Conservation (phyloP, 306 rosid genomes). For the Castanopsis chinensis region DNA sequence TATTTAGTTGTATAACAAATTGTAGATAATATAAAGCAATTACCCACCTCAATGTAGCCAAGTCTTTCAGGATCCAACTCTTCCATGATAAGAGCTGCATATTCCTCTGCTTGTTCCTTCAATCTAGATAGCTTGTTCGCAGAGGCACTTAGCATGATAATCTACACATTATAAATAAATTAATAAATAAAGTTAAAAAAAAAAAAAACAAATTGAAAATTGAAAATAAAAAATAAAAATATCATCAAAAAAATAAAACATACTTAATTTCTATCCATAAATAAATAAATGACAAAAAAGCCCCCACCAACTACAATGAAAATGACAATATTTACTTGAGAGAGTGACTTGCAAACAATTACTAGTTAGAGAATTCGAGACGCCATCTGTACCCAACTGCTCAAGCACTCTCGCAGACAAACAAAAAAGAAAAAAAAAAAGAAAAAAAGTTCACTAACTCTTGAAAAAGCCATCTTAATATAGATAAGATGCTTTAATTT, state of each 20-base stretch:
- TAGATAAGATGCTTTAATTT: constrained; percentile 33
- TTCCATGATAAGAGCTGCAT: constrained; percentile 98
- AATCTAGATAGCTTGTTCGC: constrained; percentile 92
- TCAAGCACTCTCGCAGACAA: constrained; percentile 17
- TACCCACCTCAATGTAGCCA: constrained; percentile 90
- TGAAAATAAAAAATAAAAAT: background rate
- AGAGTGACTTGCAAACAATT: constrained; percentile 26
- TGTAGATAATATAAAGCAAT: background rate
- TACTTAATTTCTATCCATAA: background rate
- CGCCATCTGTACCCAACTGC: constrained; percentile 36
- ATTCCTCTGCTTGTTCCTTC: constrained; percentile 99
- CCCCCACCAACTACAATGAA: constrained; percentile 79
- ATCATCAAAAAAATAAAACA: background rate
- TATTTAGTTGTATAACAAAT: background rate
- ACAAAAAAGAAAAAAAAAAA: constrained; percentile 1
- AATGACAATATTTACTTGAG: constrained; percentile 30
- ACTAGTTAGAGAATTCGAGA: constrained; percentile 25
- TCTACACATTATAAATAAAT: constrained; percentile 46
- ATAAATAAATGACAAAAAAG: constrained; percentile 29
- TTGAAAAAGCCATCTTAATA: constrained; percentile 42
- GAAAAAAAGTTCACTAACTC: constrained; percentile 43
- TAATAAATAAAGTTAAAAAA: background rate
- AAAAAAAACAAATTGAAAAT: background rate
- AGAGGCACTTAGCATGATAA: constrained; percentile 92
- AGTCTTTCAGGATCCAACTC: constrained; percentile 95